These are phyloP conservation scores for Curvularia hawaiiensis DNA, from an alignment of 2,329 filamentous ascomycete genomes.

Conservation along the genomic window DNA sequence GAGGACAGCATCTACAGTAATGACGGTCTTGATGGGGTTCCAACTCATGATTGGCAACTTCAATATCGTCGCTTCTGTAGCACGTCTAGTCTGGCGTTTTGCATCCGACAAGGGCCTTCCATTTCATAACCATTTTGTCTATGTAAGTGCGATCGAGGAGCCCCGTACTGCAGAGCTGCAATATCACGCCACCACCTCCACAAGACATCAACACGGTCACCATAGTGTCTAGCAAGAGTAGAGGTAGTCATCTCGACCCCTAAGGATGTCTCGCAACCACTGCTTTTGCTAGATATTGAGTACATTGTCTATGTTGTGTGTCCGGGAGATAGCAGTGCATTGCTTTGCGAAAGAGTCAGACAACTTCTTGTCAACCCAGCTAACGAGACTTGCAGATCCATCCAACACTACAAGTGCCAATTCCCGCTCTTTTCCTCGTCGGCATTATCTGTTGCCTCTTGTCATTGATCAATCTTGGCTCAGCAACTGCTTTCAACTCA, in stretches of 20 bases:
- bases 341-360: not conserved
- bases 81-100: conserved; percentile 35
- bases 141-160: conserved; percentile 11
- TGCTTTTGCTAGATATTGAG: not conserved
- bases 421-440: conserved; percentile 32
- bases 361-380: not conserved
- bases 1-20: conserved; percentile 19
- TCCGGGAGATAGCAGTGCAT: not conserved
- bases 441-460: conserved; percentile 40
- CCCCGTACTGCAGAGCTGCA: not conserved
- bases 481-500: conserved; percentile 45
- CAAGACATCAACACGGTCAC: not conserved
- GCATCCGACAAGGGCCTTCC: conserved; percentile 33
- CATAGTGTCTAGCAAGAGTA: not conserved
- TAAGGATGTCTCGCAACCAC: not conserved
- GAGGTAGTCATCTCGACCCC: not conserved
- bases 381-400: conserved; percentile 20
- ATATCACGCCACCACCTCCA: not conserved
- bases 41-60: conserved; percentile 26
- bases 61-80: conserved; percentile 38
- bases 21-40: conserved; percentile 24
- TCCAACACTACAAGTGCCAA: conserved; percentile 22
- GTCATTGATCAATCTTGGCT: conserved; percentile 50
- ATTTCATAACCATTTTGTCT: conserved; percentile 22
- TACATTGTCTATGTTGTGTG: not conserved